Percentiles rank a stretch among this genome's conserved stretches.
phyloP scores from a whole-genome alignment of 2,329 filamentous ascomycete species.

The Setomelanomma holmii region DNA sequence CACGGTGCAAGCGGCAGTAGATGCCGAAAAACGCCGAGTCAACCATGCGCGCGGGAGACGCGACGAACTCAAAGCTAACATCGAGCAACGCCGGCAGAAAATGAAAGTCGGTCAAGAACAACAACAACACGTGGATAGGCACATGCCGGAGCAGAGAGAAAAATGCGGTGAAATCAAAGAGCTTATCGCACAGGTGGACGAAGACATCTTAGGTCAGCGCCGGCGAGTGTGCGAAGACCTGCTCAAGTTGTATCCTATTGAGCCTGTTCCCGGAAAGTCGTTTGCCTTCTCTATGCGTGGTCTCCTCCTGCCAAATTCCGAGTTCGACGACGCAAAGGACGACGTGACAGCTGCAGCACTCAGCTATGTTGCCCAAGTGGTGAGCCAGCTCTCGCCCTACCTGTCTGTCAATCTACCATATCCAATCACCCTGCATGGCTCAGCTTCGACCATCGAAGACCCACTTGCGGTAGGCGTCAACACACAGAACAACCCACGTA shows the following conservation, averaged over 20 bases:
- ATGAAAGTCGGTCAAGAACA: conserved; percentile 69
- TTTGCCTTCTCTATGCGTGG: conserved; percentile 85
- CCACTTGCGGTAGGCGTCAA: conserved; percentile 63
- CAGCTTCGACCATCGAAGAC: conserved; percentile 77
- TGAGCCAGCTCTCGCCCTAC: conserved; percentile 81
- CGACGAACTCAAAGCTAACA: conserved; percentile 71
- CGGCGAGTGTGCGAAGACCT: conserved; percentile 88
- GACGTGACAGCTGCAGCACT: conserved; percentile 81
- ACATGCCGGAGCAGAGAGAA: conserved; percentile 63
- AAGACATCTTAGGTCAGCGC: conserved; percentile 81
- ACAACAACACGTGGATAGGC: conserved; percentile 65
- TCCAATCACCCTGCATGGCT: conserved; percentile 74
- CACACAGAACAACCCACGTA: conserved; percentile 42
- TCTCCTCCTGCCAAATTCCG: conserved; percentile 79
- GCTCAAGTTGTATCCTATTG: conserved; percentile 79
- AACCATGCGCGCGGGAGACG: conserved; percentile 67
- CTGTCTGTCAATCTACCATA: conserved; percentile 82
- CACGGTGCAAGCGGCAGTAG: conserved; percentile 60
- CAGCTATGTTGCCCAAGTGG: conserved; percentile 78
- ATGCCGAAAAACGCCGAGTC: conserved; percentile 70
- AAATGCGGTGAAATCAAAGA: conserved; percentile 59
- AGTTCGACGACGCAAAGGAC: conserved; percentile 74
- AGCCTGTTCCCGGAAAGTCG: conserved; percentile 67
- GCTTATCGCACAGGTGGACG: conserved; percentile 64
- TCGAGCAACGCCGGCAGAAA: conserved; percentile 69